Base-by-base conservation (phyloP, 352 stramenopile species). In the Globisporangium lucens region DNA sequence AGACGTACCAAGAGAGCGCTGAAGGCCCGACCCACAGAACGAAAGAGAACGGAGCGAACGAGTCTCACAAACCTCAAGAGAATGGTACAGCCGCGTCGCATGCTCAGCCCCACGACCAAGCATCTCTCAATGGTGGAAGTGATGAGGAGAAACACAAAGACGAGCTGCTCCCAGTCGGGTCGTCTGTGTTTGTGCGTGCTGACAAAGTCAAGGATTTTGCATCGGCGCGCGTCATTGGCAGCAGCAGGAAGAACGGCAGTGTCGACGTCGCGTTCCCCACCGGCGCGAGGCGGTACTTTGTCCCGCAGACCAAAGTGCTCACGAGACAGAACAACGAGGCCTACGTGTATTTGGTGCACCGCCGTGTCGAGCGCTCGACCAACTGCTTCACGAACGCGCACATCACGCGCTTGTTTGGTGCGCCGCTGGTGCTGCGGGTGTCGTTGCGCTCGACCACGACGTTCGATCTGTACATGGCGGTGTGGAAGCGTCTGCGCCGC, bases 261-360 rank as follows among this genome's bases (percentile, higher is more conserved):
- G 72, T 91, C 35, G 88, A 93, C 68, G 85, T 91, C 20, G 79
- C 78, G 36, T 91, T 89, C 41, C 78, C 81, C 2, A 79, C 83
- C 12, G 85, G 85, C 2, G 65, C 82, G 2, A 74, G 85, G 36
- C 73, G 83, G 30, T 90, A 93, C 61, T 78, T 89, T 60, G 79
- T 93, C 7, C 72, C 85, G 0, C 56, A 83, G 52, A 77, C 78
- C 0, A 90, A 90, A 62, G 72, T 93, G 24, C 66, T 89, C 4
- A 72, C 80, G 38, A 74, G 83, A 43, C 76, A 69, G 17, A 74
- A 79, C 35, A 74, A 75, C 43, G 78, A 90, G 57, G 84, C 84
- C 0, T 90, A 85, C 46, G 68, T 95, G 12, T 93, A 91, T 53
- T 72, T 95, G n/a, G 88, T 95, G 20, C 88, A 95, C 66, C 88